Evolutionary conservation across 441 rosid species (phyloP).

Genomic region (Gossypium laxum): DNA sequence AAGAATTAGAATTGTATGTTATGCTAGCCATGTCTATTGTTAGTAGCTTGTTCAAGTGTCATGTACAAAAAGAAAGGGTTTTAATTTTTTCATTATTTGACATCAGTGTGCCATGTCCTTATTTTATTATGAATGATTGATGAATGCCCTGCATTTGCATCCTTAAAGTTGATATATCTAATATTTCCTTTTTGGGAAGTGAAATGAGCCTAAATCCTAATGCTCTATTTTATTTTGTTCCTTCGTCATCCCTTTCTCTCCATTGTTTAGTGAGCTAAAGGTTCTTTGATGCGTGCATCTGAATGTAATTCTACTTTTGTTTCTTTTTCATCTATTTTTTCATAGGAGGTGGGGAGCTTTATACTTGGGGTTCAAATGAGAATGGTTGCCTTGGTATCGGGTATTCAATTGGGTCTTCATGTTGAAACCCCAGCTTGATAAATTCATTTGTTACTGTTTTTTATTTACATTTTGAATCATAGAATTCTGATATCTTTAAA

Average conservation of each 20-base stretch:
- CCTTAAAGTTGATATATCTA: neutral
- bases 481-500: neutral
- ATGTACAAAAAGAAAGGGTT: neutral
- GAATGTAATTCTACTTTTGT: neutral
- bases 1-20: neutral
- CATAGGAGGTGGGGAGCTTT: slow-evolving; percentile 64
- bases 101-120: neutral
- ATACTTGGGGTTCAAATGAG: slow-evolving; percentile 86
- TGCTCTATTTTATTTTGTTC: neutral
- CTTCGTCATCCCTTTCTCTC: neutral
- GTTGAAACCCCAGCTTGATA: neutral
- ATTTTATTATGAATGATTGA: neutral
- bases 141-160: neutral
- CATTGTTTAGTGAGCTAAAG: neutral
- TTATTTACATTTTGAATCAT: slow-evolving; percentile 2
- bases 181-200: neutral
- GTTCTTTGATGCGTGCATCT: neutral
- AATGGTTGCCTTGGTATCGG: slow-evolving; percentile 91
- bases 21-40: neutral
- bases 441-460: neutral
- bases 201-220: neutral
- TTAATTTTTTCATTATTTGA: neutral
- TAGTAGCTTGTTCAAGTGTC: neutral
- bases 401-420: slow-evolving; percentile 27
- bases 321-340: slow-evolving; percentile 7